phyloP scores from a whole-genome alignment of 345 rosid genomes.

The Rhodomyrtus tomentosa region DNA sequence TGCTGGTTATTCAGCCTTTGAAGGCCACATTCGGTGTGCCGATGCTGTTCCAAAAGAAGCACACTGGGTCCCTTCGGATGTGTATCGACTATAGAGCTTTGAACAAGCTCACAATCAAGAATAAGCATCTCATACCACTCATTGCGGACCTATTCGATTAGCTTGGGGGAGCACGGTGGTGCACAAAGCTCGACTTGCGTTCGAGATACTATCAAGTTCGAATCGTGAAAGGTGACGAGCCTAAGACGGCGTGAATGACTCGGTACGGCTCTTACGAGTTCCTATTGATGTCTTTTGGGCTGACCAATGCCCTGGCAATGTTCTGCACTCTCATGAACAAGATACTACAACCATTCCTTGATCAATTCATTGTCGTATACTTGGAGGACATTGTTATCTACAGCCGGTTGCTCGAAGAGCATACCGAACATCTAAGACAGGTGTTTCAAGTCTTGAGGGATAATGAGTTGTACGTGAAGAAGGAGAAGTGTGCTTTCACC shows the following conservation, averaged over 20 bases:
- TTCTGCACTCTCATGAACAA: too few species aligned
- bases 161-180: background rate
- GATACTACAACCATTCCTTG: too few species aligned
- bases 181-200: background rate
- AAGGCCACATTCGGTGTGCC: too few species aligned
- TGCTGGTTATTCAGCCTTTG: too few species aligned
- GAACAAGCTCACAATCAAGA: background rate
- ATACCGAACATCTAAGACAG: background rate
- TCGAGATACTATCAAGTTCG: background rate
- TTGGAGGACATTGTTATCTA: background rate
- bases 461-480: background rate
- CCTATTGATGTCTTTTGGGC: background rate
- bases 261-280: background rate
- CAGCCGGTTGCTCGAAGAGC: background rate
- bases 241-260: accelerated
- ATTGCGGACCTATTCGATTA: too few species aligned
- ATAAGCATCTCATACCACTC: background rate
- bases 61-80: background rate
- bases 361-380: background rate
- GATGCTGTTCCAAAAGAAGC: too few species aligned
- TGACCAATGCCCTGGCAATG: background rate
- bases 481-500: background rate
- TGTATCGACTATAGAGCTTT: background rate
- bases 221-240: background rate
- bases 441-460: background rate